Evolutionary conservation across 2,329 filamentous ascomycete genomes (phyloP).

Genomic region (Neofusicoccum sp.): DNA sequence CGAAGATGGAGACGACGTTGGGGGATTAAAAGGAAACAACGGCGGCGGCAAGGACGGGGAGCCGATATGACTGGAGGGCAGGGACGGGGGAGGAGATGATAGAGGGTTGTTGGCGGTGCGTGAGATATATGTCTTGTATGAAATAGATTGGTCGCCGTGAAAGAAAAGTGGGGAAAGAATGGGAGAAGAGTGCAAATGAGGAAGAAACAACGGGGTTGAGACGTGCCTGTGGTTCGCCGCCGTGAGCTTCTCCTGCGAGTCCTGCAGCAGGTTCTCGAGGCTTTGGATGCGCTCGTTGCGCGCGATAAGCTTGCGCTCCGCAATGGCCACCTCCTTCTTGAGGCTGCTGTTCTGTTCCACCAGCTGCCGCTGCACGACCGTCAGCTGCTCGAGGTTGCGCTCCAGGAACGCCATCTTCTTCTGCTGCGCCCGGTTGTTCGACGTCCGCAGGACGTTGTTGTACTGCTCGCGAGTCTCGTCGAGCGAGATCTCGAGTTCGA

Average conservation of each 20-base stretch:
- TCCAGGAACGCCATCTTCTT: constrained; percentile 99
- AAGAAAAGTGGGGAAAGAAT: constrained; percentile 19
- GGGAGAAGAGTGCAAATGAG: constrained; percentile 15
- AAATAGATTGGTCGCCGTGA: constrained; percentile 19
- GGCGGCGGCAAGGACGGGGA: constrained; percentile 17
- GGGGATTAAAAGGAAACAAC: constrained; percentile 17
- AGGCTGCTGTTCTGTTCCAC: constrained; percentile 96
- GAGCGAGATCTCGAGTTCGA: constrained; percentile 95
- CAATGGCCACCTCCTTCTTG: constrained; percentile 99
- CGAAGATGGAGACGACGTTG: constrained; percentile 16
- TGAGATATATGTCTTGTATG: constrained; percentile 20
- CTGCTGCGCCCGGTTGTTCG: constrained; percentile 97
- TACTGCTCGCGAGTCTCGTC: constrained; percentile 98
- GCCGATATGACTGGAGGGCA: constrained; percentile 4
- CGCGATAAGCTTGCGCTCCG: constrained; percentile 94
- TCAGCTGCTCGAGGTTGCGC: constrained; percentile 96
- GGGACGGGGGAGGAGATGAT: constrained; percentile 17
- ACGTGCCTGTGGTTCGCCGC: constrained; percentile 94
- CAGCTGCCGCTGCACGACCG: constrained; percentile 93
- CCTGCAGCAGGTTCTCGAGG: constrained; percentile 87
- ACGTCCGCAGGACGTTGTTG: constrained; percentile 94
- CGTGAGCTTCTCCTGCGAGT: constrained; percentile 97
- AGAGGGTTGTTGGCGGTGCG: constrained; percentile 13
- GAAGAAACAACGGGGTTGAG: constrained; percentile 21
- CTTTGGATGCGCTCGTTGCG: constrained; percentile 96